Evolutionary conservation across 2,329 filamentous ascomycete species (phyloP).

Genomic region (Hypoxylon sp.): DNA sequence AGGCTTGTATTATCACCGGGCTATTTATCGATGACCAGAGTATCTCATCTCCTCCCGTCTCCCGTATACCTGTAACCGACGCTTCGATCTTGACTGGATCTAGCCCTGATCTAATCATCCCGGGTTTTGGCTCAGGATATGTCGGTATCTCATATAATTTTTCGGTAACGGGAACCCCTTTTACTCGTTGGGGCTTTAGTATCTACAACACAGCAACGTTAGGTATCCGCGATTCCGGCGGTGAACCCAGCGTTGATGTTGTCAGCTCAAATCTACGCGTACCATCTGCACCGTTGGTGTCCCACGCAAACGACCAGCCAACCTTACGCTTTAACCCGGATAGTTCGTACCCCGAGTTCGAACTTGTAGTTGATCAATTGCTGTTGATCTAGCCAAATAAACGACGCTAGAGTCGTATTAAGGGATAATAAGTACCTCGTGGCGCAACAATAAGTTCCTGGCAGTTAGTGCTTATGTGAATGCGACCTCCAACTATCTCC

Average conservation of each 20-base stretch:
- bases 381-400: constrained; percentile 47
- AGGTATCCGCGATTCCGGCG: constrained; percentile 58
- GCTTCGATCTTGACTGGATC: neutral
- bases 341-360: constrained; percentile 63
- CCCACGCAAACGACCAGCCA: constrained; percentile 57
- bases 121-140: neutral
- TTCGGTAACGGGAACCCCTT: neutral
- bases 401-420: constrained; percentile 13
- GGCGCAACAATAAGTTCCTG: constrained; percentile 1
- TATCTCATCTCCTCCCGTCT: neutral
- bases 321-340: constrained; percentile 58
- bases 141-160: neutral
- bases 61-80: neutral
- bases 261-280: constrained; percentile 63
- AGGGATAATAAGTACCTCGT: constrained; percentile 9
- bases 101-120: constrained; percentile 50
- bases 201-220: constrained; percentile 37
- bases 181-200: neutral
- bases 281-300: constrained; percentile 55
- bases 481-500: constrained; percentile 56
- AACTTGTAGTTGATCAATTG: constrained; percentile 48
- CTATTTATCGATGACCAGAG: neutral
- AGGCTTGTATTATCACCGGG: constrained; percentile 48
- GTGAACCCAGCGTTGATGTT: constrained; percentile 59
- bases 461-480: constrained; percentile 55